Percentiles rank a stretch among this genome's conserved stretches.
These are phyloP conservation scores for Cladosporium colombiae DNA, from an alignment of 2,329 filamentous ascomycete genomes.

Conservation along the genomic window DNA sequence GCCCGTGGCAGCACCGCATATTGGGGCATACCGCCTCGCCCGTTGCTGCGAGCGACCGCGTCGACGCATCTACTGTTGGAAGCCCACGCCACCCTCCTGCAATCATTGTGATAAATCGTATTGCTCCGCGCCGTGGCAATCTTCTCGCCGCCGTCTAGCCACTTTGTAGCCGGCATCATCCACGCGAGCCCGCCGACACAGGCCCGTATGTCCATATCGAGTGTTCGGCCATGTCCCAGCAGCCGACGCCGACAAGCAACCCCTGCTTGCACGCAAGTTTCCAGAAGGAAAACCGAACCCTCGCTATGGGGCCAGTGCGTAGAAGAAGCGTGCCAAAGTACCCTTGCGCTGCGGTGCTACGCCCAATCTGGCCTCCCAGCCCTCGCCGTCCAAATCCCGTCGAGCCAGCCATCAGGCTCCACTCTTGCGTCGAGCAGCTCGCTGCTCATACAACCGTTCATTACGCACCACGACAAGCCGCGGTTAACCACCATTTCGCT, in stretches of 20 bases:
- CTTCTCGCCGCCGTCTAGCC: not conserved
- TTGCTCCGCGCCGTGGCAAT: not conserved
- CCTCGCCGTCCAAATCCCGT: not conserved
- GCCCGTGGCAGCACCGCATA: slow-evolving; percentile 3
- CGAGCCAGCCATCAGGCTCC: slow-evolving; percentile 1
- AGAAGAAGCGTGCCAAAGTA: not conserved
- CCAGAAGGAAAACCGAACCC: slow-evolving; percentile 18
- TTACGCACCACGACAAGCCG: not conserved
- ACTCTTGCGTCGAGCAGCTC: not conserved
- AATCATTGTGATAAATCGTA: not conserved
- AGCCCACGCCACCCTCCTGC: not conserved
- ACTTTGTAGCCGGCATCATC: slow-evolving; percentile 4
- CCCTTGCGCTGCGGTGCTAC: not conserved
- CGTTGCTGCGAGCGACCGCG: not conserved
- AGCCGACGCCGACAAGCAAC: slow-evolving; percentile 4
- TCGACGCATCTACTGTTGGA: not conserved
- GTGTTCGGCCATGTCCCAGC: slow-evolving; percentile 7
- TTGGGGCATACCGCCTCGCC: not conserved
- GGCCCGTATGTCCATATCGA: slow-evolving; percentile 6
- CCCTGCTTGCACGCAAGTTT: slow-evolving; percentile 9
- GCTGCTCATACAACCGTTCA: not conserved
- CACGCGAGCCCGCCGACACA: slow-evolving; percentile 19
- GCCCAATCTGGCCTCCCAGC: not conserved
- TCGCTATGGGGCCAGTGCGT: slow-evolving; percentile 1
- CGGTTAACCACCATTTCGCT: not conserved